Evolutionary conservation across 495 filamentous ascomycete genomes (phyloP).

Genomic region (Melanomma pulvis-pyrius): DNA sequence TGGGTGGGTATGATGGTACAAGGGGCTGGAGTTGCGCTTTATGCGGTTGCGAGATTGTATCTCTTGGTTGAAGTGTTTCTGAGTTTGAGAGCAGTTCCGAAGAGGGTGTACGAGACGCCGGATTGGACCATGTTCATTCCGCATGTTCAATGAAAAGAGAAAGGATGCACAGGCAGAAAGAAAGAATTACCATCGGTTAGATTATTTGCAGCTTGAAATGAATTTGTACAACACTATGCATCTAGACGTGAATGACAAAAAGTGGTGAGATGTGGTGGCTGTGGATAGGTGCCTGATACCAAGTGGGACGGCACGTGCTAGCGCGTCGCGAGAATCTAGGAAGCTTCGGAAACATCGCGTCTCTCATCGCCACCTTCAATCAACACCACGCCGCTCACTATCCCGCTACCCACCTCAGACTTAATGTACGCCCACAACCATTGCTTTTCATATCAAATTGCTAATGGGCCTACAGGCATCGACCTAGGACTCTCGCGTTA

Average conservation of each 20-base stretch:
- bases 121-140: slow-evolving; percentile 11
- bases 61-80: slow-evolving; percentile 11
- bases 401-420: neutral
- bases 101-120: neutral
- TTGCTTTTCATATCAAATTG: neutral
- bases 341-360: neutral
- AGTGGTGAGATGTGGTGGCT: no score
- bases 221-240: no score
- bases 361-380: neutral
- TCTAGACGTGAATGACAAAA: no score
- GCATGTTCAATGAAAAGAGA: neutral
- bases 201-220: no score
- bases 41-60: slow-evolving; percentile 7
- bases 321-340: neutral
- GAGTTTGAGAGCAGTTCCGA: neutral
- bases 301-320: neutral
- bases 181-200: no score
- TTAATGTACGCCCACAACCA: neutral
- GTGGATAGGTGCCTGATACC: neutral
- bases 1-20: neutral
- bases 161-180: no score
- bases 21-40: neutral
- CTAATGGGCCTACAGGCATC: slow-evolving; percentile 29
- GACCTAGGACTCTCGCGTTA: slow-evolving; percentile 26
- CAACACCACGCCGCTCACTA: neutral